These are phyloP conservation scores for Strobilomyces dryophilus DNA, from an alignment of 768 basidiomycete genomes.

Conservation along the genomic window DNA sequence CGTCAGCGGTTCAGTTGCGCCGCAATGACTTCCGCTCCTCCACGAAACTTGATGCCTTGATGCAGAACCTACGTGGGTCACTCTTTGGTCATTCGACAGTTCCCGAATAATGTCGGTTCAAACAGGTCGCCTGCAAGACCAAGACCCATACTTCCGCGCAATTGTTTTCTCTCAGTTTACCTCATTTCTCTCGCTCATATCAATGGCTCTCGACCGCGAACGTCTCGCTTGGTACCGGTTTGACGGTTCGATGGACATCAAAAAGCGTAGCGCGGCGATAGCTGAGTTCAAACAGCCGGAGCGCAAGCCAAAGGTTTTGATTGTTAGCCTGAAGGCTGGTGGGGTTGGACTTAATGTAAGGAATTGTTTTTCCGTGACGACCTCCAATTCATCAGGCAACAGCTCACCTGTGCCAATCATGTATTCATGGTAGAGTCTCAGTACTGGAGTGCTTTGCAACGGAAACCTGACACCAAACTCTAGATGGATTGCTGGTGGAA, in stretches of 20 bases:
- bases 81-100: neutral
- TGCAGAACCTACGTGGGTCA: constrained; percentile 61
- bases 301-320: constrained; percentile 67
- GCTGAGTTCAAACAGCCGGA: constrained; percentile 70
- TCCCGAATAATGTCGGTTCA: constrained; percentile 1
- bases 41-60: constrained; percentile 85
- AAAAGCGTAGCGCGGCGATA: constrained; percentile 71
- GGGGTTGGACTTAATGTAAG: constrained; percentile 86
- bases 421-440: constrained; percentile 71
- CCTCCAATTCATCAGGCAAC: constrained; percentile 1
- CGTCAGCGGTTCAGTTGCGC: constrained; percentile 53
- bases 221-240: constrained; percentile 70
- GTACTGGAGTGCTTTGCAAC: too few relatives aligned
- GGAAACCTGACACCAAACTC: constrained; percentile 3
- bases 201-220: constrained; percentile 66
- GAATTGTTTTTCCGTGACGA: constrained; percentile 1
- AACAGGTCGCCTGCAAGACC: constrained; percentile 56
- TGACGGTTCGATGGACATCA: constrained; percentile 90
- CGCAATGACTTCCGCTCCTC: constrained; percentile 86
- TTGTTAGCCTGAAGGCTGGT: constrained; percentile 84
- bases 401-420: constrained; percentile 78
- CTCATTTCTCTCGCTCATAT: constrained; percentile 79
- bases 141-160: constrained; percentile 76
- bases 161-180: constrained; percentile 93
- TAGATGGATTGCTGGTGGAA: constrained; percentile 97